Conservation (phyloP, 345 rosid genomes). For the Rhizophora apiculata region DNA sequence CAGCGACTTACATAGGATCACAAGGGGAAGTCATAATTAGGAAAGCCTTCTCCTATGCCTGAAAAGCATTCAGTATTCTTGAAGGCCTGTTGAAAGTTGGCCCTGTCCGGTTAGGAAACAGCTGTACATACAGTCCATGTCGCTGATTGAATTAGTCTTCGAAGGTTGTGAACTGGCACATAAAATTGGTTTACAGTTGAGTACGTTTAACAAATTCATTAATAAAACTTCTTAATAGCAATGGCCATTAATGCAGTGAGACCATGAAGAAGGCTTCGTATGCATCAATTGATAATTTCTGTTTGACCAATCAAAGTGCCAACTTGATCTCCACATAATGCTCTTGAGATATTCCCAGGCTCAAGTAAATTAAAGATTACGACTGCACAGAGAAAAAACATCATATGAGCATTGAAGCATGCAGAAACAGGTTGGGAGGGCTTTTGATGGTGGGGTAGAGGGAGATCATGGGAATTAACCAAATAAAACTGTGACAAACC, state of each 20-base stretch:
- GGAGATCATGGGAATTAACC: not conserved
- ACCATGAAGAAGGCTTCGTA: not conserved
- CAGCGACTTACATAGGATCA: too few species aligned
- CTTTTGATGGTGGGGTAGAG: not conserved
- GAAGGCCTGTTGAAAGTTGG: too few species aligned
- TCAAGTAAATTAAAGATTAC: slow-evolving; percentile 81
- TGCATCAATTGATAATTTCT: slow-evolving; percentile 5
- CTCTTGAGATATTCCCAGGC: slow-evolving; percentile 79
- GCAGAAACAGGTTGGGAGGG: too few species aligned
- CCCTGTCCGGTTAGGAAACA: too few species aligned
- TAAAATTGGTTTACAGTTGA: not conserved
- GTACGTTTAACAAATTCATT: not conserved
- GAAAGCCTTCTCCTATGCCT: too few species aligned
- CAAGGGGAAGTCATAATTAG: too few species aligned
- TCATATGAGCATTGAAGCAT: not conserved
- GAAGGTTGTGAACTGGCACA: not conserved
- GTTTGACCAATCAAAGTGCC: slow-evolving; percentile 71
- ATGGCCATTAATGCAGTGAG: too few species aligned
- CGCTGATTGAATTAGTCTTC: not conserved
- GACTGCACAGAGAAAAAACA: slow-evolving; percentile 36
- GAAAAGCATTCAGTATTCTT: too few species aligned
- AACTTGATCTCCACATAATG: slow-evolving; percentile 82
- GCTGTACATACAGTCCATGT: too few species aligned
- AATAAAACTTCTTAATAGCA: too few species aligned
- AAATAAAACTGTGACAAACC: slow-evolving; percentile 38